Evolutionary conservation across 225 moss, liverwort and hornwort species (phyloP), one percentile per base, ranked within the genome.

Genomic region (Pseudisothecium myosuroides): DNA sequence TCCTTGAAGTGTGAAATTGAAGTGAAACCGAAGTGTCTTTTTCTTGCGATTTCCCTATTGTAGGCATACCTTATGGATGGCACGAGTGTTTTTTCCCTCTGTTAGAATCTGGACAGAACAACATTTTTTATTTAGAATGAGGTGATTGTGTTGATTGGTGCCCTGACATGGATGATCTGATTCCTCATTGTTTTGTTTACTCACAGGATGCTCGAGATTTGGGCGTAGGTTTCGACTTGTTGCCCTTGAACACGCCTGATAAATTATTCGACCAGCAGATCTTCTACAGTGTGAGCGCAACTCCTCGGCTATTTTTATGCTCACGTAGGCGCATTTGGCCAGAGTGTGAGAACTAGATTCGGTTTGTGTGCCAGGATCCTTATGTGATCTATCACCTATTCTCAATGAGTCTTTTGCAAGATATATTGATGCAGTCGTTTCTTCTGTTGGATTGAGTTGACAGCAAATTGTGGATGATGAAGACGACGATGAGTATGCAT

Each of bases 151-250:
- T 85, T 84, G 17, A 78, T 75, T 76, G 61, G 54, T 71, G 58
- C 34, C 54, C 81, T 78, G 80, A 52, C 28, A 63, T 65, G 88
- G 64, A 45, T 85, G 52, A 76, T 89, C n/a, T 80, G 49, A 85
- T 76, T 82, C 73, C 55, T 84, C 80, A 71, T 86, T n/a, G 49
- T 83, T 81, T 36, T 90, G 28, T 81, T 83, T 47, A 63, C 76
- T 78, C 88, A 68, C 92, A 99, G 99, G 99, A 99, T 95, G 95
- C 97, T 75, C 94, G 92, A 94, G 99, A 99, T 91, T 93, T 99
- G 78, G 99, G 97, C 45, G 95, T 99, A 84, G 93, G 84, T 80
- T 94, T 99, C 83, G 95, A 99, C 61, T 88, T 99, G 58, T 91
- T 94, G 89, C 93, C 99, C 73, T 94, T 97, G 61, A 96, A 95